Evolutionary conservation across 2,329 filamentous ascomycete genomes (phyloP), one percentile per base, ranked within the genome.

Genomic region (Sporothrix euskadiensis): DNA sequence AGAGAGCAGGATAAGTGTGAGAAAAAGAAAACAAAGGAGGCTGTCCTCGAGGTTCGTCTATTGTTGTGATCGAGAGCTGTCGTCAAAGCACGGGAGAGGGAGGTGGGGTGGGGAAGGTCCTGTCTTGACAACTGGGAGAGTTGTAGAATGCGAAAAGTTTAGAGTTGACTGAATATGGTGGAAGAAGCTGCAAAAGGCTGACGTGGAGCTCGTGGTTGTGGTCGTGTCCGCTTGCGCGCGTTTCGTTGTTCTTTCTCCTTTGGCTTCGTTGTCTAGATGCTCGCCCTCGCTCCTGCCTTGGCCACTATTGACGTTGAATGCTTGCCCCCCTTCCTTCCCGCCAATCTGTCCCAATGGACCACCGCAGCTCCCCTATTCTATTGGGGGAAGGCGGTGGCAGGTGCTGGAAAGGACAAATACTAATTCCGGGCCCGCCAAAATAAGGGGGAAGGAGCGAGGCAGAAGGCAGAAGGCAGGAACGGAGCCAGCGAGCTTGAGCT

Each of bases 371-470:
- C 71, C 26, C 44, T 73, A 56, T 57, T 59, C 44, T 73, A 56
- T 57, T 59, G 39, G 32, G 10, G 10, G 22, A 32, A 14, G n/a
- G 10, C 35, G 14, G 19, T 30, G 16, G n/a, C 30, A 30, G 22
- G 30, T 22, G 44, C 16, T 16, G 30, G 19, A 30, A 69, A 71
- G 75, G 75, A 74, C 72, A 74, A 76, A 75, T 61, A 75, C 71
- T 74, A 74, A 73, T 66, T 76, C 73, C 73, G 74, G 63, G 16
- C 30, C 70, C 70, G 59, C 22, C 32, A 32, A 41, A 32, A 57
- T 49, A 49, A 47, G 68, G 66, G 30, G 6, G 16, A 32, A 35
- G 56, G 47, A 54, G 56, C 30, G 47, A 47, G 47, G 69, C 26
- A 22, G 32, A 35, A 35, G 16, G 35, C 26, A 12, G 68, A 5